These are phyloP conservation scores for Debaryomyces prosopidis DNA, from an alignment of 805 yeast genomes.

Conservation along the genomic window DNA sequence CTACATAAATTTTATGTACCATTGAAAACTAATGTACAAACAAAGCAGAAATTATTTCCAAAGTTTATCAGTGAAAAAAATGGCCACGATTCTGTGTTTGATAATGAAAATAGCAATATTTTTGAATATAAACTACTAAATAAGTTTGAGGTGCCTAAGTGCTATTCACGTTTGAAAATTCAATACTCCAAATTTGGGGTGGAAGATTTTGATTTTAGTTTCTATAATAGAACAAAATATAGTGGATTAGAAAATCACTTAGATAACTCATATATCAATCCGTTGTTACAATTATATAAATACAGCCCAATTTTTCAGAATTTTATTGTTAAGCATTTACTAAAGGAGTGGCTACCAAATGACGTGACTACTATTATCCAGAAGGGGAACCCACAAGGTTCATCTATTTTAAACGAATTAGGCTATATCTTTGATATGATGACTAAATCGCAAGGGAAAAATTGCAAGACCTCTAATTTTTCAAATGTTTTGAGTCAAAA, in stretches of 20 bases:
- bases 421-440: constrained; percentile 94
- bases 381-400: constrained; percentile 37
- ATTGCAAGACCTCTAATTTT: constrained; percentile 82
- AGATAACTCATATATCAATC: constrained; percentile 70
- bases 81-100: constrained; percentile 11
- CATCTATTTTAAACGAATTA: constrained; percentile 70
- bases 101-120: constrained; percentile 18
- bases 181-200: constrained; percentile 89
- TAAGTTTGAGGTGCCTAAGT: constrained; percentile 55
- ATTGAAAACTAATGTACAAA: constrained; percentile 16
- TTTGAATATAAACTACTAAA: constrained; percentile 9
- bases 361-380: constrained; percentile 30
- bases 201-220: constrained; percentile 87
- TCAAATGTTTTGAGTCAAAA: constrained; percentile 39
- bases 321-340: constrained; percentile 55
- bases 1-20: constrained; percentile 43
- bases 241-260: constrained; percentile 91
- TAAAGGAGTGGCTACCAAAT: constrained; percentile 46
- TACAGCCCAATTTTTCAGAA: constrained; percentile 76
- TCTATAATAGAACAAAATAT: constrained; percentile 65
- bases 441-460: constrained; percentile 72
- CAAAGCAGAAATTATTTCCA: constrained; percentile 27
- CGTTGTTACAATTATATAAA: constrained; percentile 76
- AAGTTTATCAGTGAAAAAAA: constrained; percentile 61
- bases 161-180: constrained; percentile 73